Percentiles rank a stretch among this genome's conserved stretches.
Conservation (phyloP, 1,284 basidiomycete genomes). For the Wallemia ichthyophaga region DNA sequence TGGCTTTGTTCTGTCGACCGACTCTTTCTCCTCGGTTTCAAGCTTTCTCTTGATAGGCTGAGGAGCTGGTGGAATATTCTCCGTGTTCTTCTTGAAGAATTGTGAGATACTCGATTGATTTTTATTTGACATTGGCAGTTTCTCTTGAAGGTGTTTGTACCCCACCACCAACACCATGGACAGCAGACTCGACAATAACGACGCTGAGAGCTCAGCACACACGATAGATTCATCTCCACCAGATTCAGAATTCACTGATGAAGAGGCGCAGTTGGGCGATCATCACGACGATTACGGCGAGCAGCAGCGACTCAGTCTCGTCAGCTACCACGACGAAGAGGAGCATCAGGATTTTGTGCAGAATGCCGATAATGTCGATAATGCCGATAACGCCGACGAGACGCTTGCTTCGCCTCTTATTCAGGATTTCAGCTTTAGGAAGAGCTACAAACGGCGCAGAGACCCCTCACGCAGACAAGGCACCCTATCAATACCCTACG, state of each 20-base stretch:
- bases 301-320: neutral
- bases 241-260: neutral
- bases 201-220: neutral
- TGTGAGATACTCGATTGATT: neutral
- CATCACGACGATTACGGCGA: neutral
- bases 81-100: neutral
- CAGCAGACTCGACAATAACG: neutral
- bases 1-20: neutral
- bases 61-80: neutral
- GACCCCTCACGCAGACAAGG: conserved; percentile 1
- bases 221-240: neutral
- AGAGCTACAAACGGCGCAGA: neutral
- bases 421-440: neutral
- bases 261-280: neutral
- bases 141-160: neutral
- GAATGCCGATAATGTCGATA: neutral
- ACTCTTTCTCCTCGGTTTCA: neutral
- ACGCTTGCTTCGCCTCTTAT: neutral
- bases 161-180: neutral
- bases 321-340: neutral
- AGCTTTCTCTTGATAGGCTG: neutral
- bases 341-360: no score
- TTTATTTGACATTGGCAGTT: neutral
- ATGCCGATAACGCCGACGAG: neutral
- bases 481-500: neutral